Evolutionary conservation across 139 green algal species (phyloP).

Genomic region (Dunaliella primolecta): DNA sequence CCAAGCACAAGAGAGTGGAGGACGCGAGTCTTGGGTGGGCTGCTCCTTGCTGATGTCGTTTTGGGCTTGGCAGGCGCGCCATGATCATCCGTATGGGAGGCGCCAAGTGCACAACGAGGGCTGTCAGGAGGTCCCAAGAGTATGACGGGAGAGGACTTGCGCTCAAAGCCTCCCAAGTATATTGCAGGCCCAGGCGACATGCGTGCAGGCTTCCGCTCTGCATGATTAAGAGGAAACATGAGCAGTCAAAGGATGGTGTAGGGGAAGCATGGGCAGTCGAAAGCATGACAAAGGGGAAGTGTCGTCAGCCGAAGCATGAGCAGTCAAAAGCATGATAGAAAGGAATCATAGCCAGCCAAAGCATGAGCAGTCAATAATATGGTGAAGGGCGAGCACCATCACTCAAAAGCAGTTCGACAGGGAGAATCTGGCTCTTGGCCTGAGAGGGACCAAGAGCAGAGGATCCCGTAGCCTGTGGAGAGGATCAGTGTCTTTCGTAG

Average conservation of each 20-base stretch:
- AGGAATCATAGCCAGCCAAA: neutral
- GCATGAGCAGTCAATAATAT: too few relatives aligned
- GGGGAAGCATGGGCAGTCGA: neutral
- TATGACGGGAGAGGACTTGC: neutral
- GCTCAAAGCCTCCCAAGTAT: neutral
- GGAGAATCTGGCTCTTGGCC: too few relatives aligned
- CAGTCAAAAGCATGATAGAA: neutral
- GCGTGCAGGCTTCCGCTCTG: neutral
- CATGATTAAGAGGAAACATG: neutral
- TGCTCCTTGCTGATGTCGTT: neutral
- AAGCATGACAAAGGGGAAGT: neutral
- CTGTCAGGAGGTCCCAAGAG: neutral
- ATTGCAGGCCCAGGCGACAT: neutral
- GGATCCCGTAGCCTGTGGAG: too few relatives aligned
- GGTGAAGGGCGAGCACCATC: too few relatives aligned
- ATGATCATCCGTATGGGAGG: too few relatives aligned
- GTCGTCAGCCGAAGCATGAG: neutral
- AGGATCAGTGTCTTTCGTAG: too few relatives aligned
- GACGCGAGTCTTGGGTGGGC: neutral
- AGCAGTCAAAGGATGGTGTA: neutral
- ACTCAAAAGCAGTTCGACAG: too few relatives aligned
- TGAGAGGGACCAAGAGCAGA: too few relatives aligned
- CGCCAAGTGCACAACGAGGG: neutral
- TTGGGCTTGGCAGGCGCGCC: neutral
- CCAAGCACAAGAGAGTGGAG: too few relatives aligned